Conservation (phyloP, 73 alveolate genomes). For the Tetrahymena malaccensis region DNA sequence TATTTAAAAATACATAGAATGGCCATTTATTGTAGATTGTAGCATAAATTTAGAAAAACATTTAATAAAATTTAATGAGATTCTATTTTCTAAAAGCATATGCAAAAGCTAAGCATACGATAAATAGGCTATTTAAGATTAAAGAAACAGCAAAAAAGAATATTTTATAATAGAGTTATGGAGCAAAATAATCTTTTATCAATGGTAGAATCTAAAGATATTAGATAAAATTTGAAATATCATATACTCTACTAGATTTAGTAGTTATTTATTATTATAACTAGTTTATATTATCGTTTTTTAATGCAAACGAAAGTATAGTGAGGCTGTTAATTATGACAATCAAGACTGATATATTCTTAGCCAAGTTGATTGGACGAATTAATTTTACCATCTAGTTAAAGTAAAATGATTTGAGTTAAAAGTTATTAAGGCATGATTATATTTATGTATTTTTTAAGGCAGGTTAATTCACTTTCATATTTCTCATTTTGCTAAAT, state of each 20-base stretch:
- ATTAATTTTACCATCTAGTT: too few species aligned
- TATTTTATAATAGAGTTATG: too few species aligned
- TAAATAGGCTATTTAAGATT: background rate
- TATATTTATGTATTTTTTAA: too few species aligned
- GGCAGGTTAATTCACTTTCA: too few species aligned
- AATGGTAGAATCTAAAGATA: background rate
- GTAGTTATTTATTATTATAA: too few species aligned
- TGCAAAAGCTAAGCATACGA: background rate
- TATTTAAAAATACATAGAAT: background rate
- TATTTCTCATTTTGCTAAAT: background rate
- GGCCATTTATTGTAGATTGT: background rate
- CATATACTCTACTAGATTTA: background rate
- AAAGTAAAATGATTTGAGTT: background rate
- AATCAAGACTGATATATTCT: background rate
- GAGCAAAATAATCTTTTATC: background rate
- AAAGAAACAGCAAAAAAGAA: background rate
- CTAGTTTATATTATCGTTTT: too few species aligned
- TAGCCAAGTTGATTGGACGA: background rate
- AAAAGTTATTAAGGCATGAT: background rate
- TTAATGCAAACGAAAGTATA: background rate
- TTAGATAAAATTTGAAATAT: background rate
- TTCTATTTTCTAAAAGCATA: too few species aligned
- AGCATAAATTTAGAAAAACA: background rate
- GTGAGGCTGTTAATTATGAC: background rate
- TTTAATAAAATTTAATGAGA: too few species aligned